Percentiles rank a stretch among this genome's conserved stretches.
Evolutionary conservation across 2,329 filamentous ascomycete species (phyloP).

Genomic region (Microdochium nivale): DNA sequence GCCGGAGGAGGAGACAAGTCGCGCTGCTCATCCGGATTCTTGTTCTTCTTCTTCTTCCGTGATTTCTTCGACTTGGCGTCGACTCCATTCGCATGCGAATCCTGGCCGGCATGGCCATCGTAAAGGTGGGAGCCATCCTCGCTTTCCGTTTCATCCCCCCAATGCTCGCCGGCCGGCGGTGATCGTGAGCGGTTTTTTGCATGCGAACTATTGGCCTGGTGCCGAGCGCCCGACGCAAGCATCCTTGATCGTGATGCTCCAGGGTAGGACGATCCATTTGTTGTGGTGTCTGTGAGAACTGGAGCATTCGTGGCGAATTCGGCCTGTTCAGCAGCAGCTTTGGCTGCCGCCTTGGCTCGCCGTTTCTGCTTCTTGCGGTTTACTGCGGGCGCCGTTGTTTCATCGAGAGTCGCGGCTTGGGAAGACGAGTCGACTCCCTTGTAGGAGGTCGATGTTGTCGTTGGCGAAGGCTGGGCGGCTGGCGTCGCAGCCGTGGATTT

Average conservation of each 20-base stretch:
- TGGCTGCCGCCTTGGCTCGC: slow-evolving; percentile 73
- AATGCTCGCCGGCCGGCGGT: slow-evolving; percentile 24
- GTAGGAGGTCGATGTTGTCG: slow-evolving; percentile 24
- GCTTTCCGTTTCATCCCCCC: slow-evolving; percentile 46
- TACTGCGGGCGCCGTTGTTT: slow-evolving; percentile 39
- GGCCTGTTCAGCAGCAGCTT: slow-evolving; percentile 42
- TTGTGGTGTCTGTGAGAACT: slow-evolving; percentile 24
- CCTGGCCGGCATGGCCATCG: slow-evolving; percentile 29
- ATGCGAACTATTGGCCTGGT: slow-evolving; percentile 10
- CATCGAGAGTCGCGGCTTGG: slow-evolving; percentile 13
- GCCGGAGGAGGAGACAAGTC: slow-evolving; percentile 13
- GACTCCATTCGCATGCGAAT: slow-evolving; percentile 26
- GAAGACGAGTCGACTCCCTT: slow-evolving; percentile 23
- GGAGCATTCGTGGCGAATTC: slow-evolving; percentile 11
- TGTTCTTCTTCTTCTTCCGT: slow-evolving; percentile 63
- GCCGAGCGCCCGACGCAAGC: slow-evolving; percentile 6
- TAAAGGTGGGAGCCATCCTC: slow-evolving; percentile 42
- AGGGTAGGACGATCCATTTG: neutral
- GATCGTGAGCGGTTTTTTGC: too few species aligned
- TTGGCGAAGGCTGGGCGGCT: slow-evolving; percentile 45
- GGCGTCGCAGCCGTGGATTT: slow-evolving; percentile 43
- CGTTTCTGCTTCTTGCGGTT: slow-evolving; percentile 96
- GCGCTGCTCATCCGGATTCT: slow-evolving; percentile 13
- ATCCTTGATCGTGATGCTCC: neutral
- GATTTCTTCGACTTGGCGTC: slow-evolving; percentile 46